phyloP scores from a whole-genome alignment of 768 basidiomycete genomes.

The Podaxis sp. region DNA sequence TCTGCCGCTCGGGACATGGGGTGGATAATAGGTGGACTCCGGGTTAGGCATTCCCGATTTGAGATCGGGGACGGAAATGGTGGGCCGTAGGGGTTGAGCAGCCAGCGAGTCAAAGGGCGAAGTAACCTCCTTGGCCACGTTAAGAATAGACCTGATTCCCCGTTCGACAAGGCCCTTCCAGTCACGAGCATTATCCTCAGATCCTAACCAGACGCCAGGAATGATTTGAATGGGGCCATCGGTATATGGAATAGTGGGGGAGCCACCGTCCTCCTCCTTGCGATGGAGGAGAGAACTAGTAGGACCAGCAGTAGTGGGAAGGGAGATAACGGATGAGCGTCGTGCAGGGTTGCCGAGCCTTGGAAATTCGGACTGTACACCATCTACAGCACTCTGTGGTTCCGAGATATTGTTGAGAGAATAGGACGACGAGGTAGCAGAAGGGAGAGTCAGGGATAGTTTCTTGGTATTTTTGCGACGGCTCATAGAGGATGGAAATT shows the following conservation, averaged over 20 bases:
- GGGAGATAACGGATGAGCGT: conserved; percentile 69
- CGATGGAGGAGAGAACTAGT: conserved; percentile 53
- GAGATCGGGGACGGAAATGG: conserved; percentile 68
- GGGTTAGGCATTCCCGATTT: conserved; percentile 27
- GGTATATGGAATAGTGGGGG: conserved; percentile 64
- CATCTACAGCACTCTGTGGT: conserved; percentile 24
- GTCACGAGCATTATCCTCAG: conserved; percentile 87
- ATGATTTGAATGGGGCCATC: conserved; percentile 83
- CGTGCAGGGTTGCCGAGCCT: conserved; percentile 30
- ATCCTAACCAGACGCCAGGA: conserved; percentile 85
- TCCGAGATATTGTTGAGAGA: conserved; percentile 40
- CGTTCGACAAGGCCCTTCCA: conserved; percentile 66
- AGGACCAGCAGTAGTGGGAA: conserved; percentile 49
- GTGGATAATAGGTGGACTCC: conserved; percentile 57
- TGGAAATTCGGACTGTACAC: conserved; percentile 24
- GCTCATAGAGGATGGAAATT: conserved; percentile 26
- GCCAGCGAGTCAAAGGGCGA: conserved; percentile 57
- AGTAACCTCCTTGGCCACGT: conserved; percentile 89
- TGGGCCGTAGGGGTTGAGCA: conserved; percentile 49
- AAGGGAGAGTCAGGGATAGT: conserved; percentile 64
- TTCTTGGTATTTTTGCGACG: conserved; percentile 70
- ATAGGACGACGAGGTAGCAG: conserved; percentile 52
- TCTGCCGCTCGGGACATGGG: conserved; percentile 63
- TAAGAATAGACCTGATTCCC: conserved; percentile 77
- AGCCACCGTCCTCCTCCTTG: conserved; percentile 56